Conservation (phyloP, 2,329 filamentous ascomycete genomes). For the Pseudocercospora vitis region DNA sequence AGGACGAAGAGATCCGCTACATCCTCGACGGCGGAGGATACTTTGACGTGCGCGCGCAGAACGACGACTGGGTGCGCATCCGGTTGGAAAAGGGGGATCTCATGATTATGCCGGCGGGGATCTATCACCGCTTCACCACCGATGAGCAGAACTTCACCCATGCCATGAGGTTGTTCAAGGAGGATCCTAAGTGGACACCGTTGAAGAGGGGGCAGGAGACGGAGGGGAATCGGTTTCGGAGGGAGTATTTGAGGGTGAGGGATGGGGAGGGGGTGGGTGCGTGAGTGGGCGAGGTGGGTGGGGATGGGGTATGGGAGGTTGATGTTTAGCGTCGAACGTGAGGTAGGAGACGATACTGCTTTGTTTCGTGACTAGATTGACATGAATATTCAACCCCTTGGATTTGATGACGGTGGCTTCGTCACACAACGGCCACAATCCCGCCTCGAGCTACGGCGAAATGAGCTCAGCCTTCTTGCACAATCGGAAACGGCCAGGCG, state of each 20-base stretch:
- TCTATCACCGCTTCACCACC: constrained; percentile 97
- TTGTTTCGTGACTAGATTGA: too few species aligned
- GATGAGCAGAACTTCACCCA: constrained; percentile 90
- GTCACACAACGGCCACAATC: too few species aligned
- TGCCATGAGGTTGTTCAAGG: constrained; percentile 95
- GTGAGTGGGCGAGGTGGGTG: background rate
- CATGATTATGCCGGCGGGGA: constrained; percentile 89
- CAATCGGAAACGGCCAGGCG: too few species aligned
- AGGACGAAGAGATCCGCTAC: constrained; percentile 98
- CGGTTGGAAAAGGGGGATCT: constrained; percentile 81
- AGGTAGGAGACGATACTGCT: too few species aligned
- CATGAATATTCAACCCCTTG: too few species aligned
- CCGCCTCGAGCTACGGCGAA: too few species aligned
- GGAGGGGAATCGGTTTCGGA: constrained; percentile 74
- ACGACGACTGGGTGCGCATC: constrained; percentile 88
- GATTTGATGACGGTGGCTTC: too few species aligned
- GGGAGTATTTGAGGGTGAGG: constrained; percentile 65
- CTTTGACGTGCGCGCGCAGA: constrained; percentile 84
- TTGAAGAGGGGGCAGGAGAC: constrained; percentile 74
- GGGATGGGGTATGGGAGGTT: background rate
- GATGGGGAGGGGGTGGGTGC: constrained; percentile 17
- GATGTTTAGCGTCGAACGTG: too few species aligned
- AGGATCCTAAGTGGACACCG: constrained; percentile 97
- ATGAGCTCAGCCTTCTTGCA: too few species aligned
- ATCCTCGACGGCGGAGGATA: constrained; percentile 85